Evolutionary conservation across 108 stramenopile species (phyloP), one percentile per base, ranked within the genome.

Genomic region (Epithemia pelagica): DNA sequence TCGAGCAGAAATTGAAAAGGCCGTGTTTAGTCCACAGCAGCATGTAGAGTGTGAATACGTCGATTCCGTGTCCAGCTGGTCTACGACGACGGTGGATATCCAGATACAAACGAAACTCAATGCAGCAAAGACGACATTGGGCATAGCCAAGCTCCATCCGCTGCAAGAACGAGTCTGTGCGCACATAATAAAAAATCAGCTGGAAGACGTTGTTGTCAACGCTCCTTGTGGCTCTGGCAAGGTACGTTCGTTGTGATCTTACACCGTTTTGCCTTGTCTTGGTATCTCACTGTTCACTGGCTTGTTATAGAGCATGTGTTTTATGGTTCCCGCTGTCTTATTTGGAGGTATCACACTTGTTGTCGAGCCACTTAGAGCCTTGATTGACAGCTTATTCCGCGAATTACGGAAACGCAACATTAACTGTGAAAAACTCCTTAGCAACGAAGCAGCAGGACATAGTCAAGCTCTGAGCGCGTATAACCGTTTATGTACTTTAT

Each of bases 191-290:
- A 15, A 46, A 46, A 46, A 46, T 46, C 37, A 5, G 5, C 37
- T 10, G 15, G 15, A 53, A 22, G 51, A 65, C 21, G 28, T 53
- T 27, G 30, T 67, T 8, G 26, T 59, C 25, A 22, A 58, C 28
- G 67, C 67, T n/a, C 67, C 67, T 20, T 67, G 67, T 59, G 67
- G 67, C 21, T 33, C 21, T 28, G 67, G 67, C 2, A 67, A 67
- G 37, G 37, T 46, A 46, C 15, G 37, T 46, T 46, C 10, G 5
- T 46, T 46, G 5, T 5, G 37, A 5, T 46, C 37, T n/a, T n/a
- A n/a, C n/a, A n/a, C n/a, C n/a, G 5, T 46, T 46, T 46, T 46
- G 37, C 15, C 37, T 46, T 46, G 5, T 46, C 37, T 15, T 46
- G 37, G 5, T 46, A 46, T 46, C 37, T 46, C 37, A 46, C 37